A percentile compares a stretch with the other conserved stretches of the same genome.
These are phyloP conservation scores for Ehretia macrophylla DNA, from an alignment of 257 asterid genomes.

Conservation along the genomic window DNA sequence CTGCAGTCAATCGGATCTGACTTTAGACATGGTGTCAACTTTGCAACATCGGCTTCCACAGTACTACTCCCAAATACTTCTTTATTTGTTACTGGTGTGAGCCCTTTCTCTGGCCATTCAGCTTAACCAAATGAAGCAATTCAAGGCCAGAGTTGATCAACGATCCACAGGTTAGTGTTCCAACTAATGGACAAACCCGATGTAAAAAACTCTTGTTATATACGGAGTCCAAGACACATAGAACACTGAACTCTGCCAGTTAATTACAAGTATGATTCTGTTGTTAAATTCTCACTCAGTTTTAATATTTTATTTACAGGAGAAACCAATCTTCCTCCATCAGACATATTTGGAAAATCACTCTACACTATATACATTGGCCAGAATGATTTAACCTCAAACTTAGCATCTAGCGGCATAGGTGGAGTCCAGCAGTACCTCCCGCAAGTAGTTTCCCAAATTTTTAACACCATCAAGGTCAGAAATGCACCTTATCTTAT, in stretches of 20 bases:
- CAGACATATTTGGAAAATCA: slow-evolving; percentile 44
- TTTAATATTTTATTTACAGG: slow-evolving; percentile 29
- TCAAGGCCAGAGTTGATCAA: slow-evolving; percentile 49
- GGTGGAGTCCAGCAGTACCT: slow-evolving; percentile 28
- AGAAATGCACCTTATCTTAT: too few species aligned
- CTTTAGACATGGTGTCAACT: slow-evolving; percentile 56
- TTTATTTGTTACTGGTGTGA: slow-evolving; percentile 44
- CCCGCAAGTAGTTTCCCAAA: slow-evolving; percentile 36
- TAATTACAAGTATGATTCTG: too few species aligned
- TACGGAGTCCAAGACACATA: too few species aligned
- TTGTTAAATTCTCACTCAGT: too few species aligned
- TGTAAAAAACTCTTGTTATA: too few species aligned
- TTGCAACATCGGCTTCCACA: slow-evolving; percentile 61
- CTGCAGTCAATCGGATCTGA: slow-evolving; percentile 64
- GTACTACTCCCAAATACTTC: slow-evolving; percentile 53
- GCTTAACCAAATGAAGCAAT: slow-evolving; percentile 54
- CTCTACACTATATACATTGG: slow-evolving; percentile 50
- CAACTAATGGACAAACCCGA: too few species aligned
- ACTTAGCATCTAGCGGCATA: slow-evolving; percentile 26
- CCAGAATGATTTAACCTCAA: slow-evolving; percentile 45
- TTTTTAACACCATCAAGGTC: slow-evolving; percentile 26
- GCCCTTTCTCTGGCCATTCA: slow-evolving; percentile 69
- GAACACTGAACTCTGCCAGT: too few species aligned
- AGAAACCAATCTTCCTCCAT: slow-evolving; percentile 41
- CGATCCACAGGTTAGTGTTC: slow-evolving; percentile 19